These are phyloP conservation scores for Aspergillus egyptiacus DNA, from an alignment of 495 filamentous ascomycete species.

Conservation along the genomic window DNA sequence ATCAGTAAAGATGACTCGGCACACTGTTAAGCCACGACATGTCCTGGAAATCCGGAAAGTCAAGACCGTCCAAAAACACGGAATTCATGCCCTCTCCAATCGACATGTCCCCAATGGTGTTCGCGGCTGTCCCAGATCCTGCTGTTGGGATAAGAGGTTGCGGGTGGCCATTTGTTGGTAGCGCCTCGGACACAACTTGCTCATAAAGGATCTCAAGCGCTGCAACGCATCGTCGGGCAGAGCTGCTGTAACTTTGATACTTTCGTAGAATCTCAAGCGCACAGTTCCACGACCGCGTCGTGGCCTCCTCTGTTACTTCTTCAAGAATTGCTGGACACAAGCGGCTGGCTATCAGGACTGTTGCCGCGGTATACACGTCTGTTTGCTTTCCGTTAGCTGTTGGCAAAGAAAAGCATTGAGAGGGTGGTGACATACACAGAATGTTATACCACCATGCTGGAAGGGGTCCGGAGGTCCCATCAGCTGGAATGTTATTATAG, in stretches of 20 bases:
- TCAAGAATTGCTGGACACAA: constrained; percentile 27
- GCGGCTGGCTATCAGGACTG: constrained; percentile 33
- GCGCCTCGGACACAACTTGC: constrained; percentile 24
- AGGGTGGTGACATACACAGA: constrained; percentile 22
- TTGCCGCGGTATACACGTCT: constrained; percentile 38
- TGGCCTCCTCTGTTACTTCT: constrained; percentile 23
- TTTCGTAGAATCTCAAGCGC: constrained; percentile 32
- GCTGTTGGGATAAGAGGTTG: too few species aligned
- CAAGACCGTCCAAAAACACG: constrained; percentile 27
- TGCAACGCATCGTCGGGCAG: constrained; percentile 32
- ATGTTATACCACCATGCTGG: constrained; percentile 42
- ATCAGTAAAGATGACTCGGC: constrained; percentile 28
- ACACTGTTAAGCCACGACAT: constrained; percentile 40
- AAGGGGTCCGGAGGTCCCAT: constrained; percentile 31
- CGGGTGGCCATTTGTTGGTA: not conserved
- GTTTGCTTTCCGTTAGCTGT: not conserved
- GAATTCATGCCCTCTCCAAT: constrained; percentile 29
- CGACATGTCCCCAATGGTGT: constrained; percentile 22
- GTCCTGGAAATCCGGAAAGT: constrained; percentile 32
- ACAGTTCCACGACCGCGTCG: constrained; percentile 28
- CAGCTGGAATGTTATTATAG: constrained; percentile 27
- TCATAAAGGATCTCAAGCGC: constrained; percentile 38
- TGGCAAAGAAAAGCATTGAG: not conserved
- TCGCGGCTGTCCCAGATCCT: not conserved
- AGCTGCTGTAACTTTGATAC: constrained; percentile 32